Base-by-base conservation (phyloP, 176 grass and related monocot genomes). In the Eragrostis curvula region DNA sequence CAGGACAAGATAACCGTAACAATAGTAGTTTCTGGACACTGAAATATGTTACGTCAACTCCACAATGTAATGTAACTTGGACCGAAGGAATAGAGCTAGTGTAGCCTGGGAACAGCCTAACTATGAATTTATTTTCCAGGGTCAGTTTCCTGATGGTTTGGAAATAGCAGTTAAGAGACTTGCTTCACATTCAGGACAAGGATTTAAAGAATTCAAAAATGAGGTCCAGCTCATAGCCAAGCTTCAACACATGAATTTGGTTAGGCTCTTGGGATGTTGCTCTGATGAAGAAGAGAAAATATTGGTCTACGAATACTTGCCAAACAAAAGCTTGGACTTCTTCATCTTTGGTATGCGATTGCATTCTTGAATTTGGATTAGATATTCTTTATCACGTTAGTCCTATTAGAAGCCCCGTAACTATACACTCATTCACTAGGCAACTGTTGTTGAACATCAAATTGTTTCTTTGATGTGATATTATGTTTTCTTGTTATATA, bases 291-390 rank as follows among this genome's bases (percentile, higher is more conserved):
- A 81, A 0, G 87, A 89, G 41, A 89, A 85, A 50, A 63, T 88
- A 42, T 48, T 84, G 58, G 70, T 84, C 15, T 88, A 84, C 49
- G 81, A 88, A 80, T 88, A 84, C 66, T 78, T 88, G 67, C 57
- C 80, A 45, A 88, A 88, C 57, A 88, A 79, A 71, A 88, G 86
- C 24, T 73, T 88, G 43, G 87, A 88, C 12, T 88, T 89, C 62
- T 89, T 84, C 10, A 57, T 84, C 0, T 89, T 89, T 23, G 87
- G 81, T 89, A 76, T 10, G 48, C 23, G 14, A 0, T 49, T 78
- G 27, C 2, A 43, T n/a, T 8, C 50, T n/a, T 80, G 7, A 80
- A 42, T 50, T 69, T 28, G 42, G 16, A 14, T 55, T 69, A 20
- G 0, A 28, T 20, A 62, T 13, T 20, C 2, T 5, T 2, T 36